Evolutionary conservation across 202 grass and related monocot species (phyloP), one percentile per base, ranked within the genome.

Genomic region (Panicum hallii): DNA sequence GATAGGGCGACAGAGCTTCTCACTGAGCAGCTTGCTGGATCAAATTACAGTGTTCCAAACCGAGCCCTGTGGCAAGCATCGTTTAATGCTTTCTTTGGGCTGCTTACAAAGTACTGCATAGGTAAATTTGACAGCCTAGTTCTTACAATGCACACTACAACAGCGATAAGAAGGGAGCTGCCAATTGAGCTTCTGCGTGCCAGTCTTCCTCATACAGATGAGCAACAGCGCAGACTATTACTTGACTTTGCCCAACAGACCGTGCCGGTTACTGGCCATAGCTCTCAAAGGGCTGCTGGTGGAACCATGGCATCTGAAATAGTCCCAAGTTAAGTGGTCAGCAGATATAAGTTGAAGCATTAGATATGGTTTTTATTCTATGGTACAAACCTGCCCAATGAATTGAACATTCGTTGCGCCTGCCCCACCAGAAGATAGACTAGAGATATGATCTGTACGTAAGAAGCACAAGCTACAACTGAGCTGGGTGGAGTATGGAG

Each of bases 131-230:
- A 92, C 41, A 83, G 70, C 77, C 67, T 92, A 75, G 64, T 94
- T 87, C 91, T 88, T 74, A 55, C 83, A 13, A n/a, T 90, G 45
- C 75, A 69, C 12, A 63, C 69, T 13, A 63, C 83, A 28, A 50
- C 74, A 79, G 66, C 74, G 62, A 83, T 94, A 79, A 84, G 82
- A 67, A 89, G 80, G 72, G 92, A 97, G 83, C 89, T 92, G 46
- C 95, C 95, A 11, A 52, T 97, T 40, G 95, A 97, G 70, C 78
- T 97, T 72, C 48, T 97, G 54, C 85, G 95, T 72, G 95, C 92
- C 23, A 94, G 95, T 62, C 89, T 97, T 83, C 92, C 95, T 71
- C 92, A 93, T 86, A 97, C 95, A 63, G 86, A 97, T 42, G 95
- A 97, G 76, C 71, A 88, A 71, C 95, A 97, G 82, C 89, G 90